These are phyloP conservation scores for Hypoxylon sp. DNA, from an alignment of 2,329 filamentous ascomycete species.

Conservation along the genomic window DNA sequence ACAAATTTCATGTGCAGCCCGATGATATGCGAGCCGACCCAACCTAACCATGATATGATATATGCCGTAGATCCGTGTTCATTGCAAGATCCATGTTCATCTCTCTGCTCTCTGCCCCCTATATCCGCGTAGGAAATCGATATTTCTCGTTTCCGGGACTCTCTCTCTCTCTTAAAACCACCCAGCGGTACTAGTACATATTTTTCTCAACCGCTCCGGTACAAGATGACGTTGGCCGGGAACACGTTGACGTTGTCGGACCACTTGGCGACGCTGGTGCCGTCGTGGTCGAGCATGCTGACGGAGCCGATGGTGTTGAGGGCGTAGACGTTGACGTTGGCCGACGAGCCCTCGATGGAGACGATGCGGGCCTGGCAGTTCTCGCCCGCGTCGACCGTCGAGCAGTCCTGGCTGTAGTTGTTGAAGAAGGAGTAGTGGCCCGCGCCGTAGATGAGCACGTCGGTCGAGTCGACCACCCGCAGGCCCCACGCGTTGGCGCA, in stretches of 20 bases:
- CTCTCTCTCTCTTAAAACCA: too few relatives aligned
- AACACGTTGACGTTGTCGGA: slow-evolving; percentile 45
- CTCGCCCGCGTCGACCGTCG: slow-evolving; percentile 46
- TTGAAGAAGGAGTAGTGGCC: slow-evolving; percentile 69
- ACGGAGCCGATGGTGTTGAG: slow-evolving; percentile 56
- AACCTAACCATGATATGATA: slow-evolving; percentile 12
- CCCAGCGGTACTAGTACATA: too few relatives aligned
- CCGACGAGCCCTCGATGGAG: slow-evolving; percentile 48
- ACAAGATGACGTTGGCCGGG: slow-evolving; percentile 45
- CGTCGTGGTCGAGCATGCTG: slow-evolving; percentile 50
- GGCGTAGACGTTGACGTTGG: slow-evolving; percentile 52
- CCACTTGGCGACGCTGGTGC: slow-evolving; percentile 43
- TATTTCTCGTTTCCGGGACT: background rate
- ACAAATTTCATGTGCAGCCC: slow-evolving; percentile 29
- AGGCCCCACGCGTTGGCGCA: slow-evolving; percentile 65
- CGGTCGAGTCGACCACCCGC: slow-evolving; percentile 60
- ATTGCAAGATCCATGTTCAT: background rate
- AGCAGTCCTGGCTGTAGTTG: slow-evolving; percentile 59
- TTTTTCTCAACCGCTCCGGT: slow-evolving; percentile 40
- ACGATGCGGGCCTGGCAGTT: slow-evolving; percentile 52
- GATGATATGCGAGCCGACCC: slow-evolving; percentile 13
- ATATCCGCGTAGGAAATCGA: background rate
- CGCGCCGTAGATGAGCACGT: slow-evolving; percentile 64
- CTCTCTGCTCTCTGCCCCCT: background rate
- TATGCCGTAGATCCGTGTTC: slow-evolving; percentile 7